Evolutionary conservation across 306 rosid genomes (phyloP).

Genomic region (Pterocarpus santalinus): DNA sequence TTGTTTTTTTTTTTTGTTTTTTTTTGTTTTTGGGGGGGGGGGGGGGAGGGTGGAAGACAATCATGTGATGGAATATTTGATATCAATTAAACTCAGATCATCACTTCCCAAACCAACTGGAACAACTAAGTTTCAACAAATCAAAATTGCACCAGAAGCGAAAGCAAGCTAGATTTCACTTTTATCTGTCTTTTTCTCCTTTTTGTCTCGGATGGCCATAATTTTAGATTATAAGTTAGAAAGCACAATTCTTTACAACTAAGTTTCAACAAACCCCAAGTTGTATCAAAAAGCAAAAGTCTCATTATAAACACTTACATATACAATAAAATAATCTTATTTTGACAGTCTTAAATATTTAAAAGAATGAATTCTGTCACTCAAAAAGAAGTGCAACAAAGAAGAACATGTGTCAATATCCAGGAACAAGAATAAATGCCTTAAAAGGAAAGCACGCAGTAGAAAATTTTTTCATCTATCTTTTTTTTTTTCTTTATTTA

Average conservation of each 20-base stretch:
- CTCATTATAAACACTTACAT: conserved; percentile 17
- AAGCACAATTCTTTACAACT: conserved; percentile 48
- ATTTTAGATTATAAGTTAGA: conserved; percentile 38
- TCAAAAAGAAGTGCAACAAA: conserved; percentile 45
- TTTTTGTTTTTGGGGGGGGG: no score
- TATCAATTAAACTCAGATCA: conserved; percentile 20
- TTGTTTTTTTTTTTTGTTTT: no score
- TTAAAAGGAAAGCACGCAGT: conserved; percentile 30
- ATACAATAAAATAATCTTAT: conserved; percentile 2
- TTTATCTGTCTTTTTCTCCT: conserved; percentile 26
- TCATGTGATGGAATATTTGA: conserved; percentile 12
- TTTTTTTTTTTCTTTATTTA: not conserved
- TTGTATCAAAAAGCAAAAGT: conserved; percentile 47
- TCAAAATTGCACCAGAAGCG: conserved; percentile 50
- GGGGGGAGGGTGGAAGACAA: not conserved
- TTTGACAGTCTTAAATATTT: not conserved
- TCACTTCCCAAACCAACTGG: conserved; percentile 47
- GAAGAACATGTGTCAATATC: conserved; percentile 1
- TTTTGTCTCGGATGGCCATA: not conserved
- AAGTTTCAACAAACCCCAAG: conserved; percentile 47
- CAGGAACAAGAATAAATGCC: conserved; percentile 20
- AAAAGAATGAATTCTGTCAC: conserved; percentile 32
- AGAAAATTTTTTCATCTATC: not conserved
- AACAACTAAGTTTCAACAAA: conserved; percentile 55
- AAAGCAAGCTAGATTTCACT: conserved; percentile 38